Percentiles rank a stretch among this genome's conserved stretches.
Conservation (phyloP, 441 rosid species). For the Rhodomyrtus psidioides region DNA sequence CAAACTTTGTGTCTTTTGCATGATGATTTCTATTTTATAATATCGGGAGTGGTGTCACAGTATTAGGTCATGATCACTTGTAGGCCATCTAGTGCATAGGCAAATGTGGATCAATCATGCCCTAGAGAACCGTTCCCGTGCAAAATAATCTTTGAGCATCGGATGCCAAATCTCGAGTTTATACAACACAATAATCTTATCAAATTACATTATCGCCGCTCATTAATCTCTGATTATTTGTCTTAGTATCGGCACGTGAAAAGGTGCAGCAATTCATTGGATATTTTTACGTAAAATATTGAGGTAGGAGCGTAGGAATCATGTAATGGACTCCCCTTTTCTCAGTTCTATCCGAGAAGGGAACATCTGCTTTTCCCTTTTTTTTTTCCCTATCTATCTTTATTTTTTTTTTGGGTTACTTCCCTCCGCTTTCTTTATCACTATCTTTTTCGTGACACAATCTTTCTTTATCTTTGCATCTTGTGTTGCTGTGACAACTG, state of each 20-base stretch:
- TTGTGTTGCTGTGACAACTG: slow-evolving; percentile 11
- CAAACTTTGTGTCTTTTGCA: neutral
- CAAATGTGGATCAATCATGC: neutral
- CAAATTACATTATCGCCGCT: neutral
- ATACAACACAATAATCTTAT: neutral
- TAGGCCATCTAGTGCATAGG: neutral
- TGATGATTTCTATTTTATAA: neutral
- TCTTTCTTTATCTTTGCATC: neutral
- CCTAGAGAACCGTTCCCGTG: neutral
- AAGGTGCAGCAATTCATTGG: neutral
- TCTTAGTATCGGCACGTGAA: neutral
- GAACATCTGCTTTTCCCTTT: neutral
- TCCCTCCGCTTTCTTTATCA: neutral
- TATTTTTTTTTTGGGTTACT: neutral
- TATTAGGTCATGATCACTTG: neutral
- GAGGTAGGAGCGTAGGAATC: neutral
- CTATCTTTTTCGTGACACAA: neutral
- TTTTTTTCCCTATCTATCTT: neutral
- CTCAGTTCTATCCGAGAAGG: neutral
- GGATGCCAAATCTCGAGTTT: neutral
- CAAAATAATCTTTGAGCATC: neutral
- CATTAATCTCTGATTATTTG: neutral
- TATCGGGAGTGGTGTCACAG: neutral
- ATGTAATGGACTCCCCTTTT: neutral
- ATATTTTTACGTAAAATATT: neutral